Percentiles rank a stretch among this genome's conserved stretches.
These are phyloP conservation scores for Sugiyamaella novakii DNA, from an alignment of 1,139 yeast genomes.

Conservation along the genomic window DNA sequence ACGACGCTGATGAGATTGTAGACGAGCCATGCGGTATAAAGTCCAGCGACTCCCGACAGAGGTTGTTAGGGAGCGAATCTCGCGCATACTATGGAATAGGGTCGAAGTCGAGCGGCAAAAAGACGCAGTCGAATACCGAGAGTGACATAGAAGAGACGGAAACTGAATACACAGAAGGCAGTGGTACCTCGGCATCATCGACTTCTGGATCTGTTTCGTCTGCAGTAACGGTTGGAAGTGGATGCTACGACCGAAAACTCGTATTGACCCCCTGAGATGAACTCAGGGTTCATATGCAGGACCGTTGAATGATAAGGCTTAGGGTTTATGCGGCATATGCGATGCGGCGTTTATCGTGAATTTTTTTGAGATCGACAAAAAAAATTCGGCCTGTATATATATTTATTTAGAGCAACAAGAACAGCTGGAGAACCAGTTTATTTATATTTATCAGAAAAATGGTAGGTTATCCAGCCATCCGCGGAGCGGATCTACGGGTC, in stretches of 20 bases:
- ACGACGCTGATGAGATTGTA: constrained; percentile 3
- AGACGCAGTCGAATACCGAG: neutral
- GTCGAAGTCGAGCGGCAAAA: neutral
- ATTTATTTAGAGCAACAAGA: constrained; percentile 5
- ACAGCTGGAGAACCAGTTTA: neutral
- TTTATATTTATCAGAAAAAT: constrained; percentile 5
- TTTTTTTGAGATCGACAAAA: constrained; percentile 10
- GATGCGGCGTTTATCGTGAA: constrained; percentile 8
- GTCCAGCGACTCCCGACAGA: too few species aligned
- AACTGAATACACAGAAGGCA: neutral
- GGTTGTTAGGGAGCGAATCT: too few species aligned
- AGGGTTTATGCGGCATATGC: neutral
- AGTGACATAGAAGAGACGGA: constrained; percentile 10
- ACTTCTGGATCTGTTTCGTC: constrained; percentile 7
- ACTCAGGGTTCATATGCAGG: constrained; percentile 7
- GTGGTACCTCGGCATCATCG: neutral
- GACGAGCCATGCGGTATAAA: neutral
- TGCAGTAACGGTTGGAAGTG: constrained; percentile 4
- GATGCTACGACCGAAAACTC: constrained; percentile 6
- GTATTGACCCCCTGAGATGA: neutral
- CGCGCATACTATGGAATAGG: too few species aligned
- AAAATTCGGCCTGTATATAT: constrained; percentile 2
- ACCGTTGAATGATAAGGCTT: too few species aligned
- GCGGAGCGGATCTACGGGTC: neutral
- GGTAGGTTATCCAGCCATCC: constrained; percentile 9